Evolutionary conservation across 2,329 filamentous ascomycete genomes (phyloP), one percentile per base, ranked within the genome.

Genomic region (Aspergillus uvarum): DNA sequence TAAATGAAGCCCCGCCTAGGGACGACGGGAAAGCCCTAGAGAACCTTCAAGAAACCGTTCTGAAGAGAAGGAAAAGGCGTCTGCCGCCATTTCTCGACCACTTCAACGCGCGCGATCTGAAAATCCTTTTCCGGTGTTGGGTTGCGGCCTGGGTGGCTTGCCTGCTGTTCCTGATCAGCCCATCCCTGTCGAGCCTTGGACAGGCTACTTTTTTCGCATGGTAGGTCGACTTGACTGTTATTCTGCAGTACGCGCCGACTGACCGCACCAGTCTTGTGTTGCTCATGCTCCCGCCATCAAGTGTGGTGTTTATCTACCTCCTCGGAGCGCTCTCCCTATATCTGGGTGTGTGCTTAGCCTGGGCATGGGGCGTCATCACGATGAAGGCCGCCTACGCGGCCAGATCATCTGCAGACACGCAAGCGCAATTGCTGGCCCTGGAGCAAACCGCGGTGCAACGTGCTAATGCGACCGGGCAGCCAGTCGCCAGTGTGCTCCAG

Each of bases 351-450:
- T 77, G 73, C 32, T 65, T 81, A 0, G 80, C 76, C 4, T 83
- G 81, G 80, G 79, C 73, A 5, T 83, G 81, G 81, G 81, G 81
- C 3, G 70, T 81, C 2, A 69, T 82, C 50, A 71, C 75, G 0
- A 82, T 81, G 80, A 80, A 81, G 60, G 80, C 80, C 2, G 81
- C 80, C 2, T 60, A 76, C 8, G 78, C 80, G 1, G 75, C 76
- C 2, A 71, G 81, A 14, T 73, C 80, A 2, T 71, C 70, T 4
- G 67, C 72, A 0, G 76, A 78, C 7, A 79, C 76, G 0, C 71
- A 76, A 51, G 71, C 72, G 0, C 65, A 61, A 51, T 58, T 78
- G 3, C 67, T 67, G 7, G 67, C 71, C 0, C 65, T 83, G 24
- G 72, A 75, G 51, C 70, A 74, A 62, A 31, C 52, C 7, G 71